phyloP scores from a whole-genome alignment of 306 rosid species.

The Rubus parviflorus region DNA sequence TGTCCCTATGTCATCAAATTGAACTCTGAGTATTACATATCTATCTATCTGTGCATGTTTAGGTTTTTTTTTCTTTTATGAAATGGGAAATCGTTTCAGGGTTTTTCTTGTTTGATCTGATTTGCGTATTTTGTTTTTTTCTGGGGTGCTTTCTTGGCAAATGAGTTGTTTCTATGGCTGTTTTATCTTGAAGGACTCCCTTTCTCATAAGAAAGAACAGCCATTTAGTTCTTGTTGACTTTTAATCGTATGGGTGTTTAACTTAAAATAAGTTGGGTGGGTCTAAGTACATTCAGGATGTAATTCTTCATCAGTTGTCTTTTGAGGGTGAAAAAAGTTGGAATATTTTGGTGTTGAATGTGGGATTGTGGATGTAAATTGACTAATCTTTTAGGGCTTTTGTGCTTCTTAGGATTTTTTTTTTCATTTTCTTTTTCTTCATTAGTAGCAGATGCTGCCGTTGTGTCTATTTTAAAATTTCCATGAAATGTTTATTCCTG shows the following conservation, averaged over 20 bases:
- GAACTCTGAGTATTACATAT: too few relatives aligned
- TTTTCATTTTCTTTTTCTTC: neutral
- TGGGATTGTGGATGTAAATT: too few relatives aligned
- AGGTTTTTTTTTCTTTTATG: too few relatives aligned
- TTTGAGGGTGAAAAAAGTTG: neutral
- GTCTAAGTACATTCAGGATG: slow-evolving; percentile 2
- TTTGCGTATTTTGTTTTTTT: too few relatives aligned
- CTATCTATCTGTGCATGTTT: too few relatives aligned
- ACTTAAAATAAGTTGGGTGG: slow-evolving; percentile 20
- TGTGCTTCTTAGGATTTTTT: neutral
- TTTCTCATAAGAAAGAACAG: neutral
- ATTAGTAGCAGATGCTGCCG: too few relatives aligned
- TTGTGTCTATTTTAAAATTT: neutral
- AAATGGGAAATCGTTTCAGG: too few relatives aligned
- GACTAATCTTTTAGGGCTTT: neutral
- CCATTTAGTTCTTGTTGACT: slow-evolving; percentile 9
- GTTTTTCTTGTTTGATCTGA: too few relatives aligned
- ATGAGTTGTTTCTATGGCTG: neutral
- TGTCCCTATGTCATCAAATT: too few relatives aligned
- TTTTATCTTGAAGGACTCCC: too few relatives aligned
- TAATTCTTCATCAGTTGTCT: neutral
- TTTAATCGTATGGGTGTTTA: neutral
- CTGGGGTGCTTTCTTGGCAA: too few relatives aligned
- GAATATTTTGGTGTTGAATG: slow-evolving; percentile 2
- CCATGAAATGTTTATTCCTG: too few relatives aligned